Evolutionary conservation across 257 asterid species (phyloP), one percentile per base, ranked within the genome.

Genomic region (Jacaranda mimosifolia): DNA sequence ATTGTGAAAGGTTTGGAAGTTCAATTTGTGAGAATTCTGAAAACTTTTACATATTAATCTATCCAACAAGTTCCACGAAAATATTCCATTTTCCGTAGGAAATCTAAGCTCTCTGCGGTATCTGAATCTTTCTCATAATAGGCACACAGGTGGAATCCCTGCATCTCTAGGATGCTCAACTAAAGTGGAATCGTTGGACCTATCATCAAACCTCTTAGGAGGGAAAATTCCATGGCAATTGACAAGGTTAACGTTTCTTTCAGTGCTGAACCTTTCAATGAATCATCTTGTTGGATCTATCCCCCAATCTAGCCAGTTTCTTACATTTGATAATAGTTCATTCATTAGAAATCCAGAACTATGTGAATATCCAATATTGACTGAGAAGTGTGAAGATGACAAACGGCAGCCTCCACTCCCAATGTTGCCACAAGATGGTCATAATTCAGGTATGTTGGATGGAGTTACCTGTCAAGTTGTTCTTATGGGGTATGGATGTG

Each of bases 51-150:
- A 48, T 12, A 48, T 48, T 48, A 15, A 48, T 48, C 53, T 48
- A 9, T 48, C 53, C 53, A 48, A 48, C 53, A 48, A 8, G 12
- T 48, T 48, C 53, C 53, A 48, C 15, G 59, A 21, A n/a, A n/a
- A 53, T 15, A 53, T 53, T 53, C 59, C 59, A 53, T 14, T 14
- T 53, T 53, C 21, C 59, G 3, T 53, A 5, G 59, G 59, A 53
- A n/a, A n/a, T 14, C 21, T 53, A 14, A 53, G 4, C 5, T 53
- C 59, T 14, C 59, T 53, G 59, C 18, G 21, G 59, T 53, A 14
- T n/a, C 59, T 53, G 59, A 53, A 53, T 53, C 14, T 53, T 53
- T 53, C 59, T 53, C 59, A 53, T 53, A 53, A 53, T 14, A 53
- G 59, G 59, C 59, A 15, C 59, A 15, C 59, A 13, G 21, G 59